phyloP scores from a whole-genome alignment of 768 basidiomycete genomes.

The Boletus sensibilis region DNA sequence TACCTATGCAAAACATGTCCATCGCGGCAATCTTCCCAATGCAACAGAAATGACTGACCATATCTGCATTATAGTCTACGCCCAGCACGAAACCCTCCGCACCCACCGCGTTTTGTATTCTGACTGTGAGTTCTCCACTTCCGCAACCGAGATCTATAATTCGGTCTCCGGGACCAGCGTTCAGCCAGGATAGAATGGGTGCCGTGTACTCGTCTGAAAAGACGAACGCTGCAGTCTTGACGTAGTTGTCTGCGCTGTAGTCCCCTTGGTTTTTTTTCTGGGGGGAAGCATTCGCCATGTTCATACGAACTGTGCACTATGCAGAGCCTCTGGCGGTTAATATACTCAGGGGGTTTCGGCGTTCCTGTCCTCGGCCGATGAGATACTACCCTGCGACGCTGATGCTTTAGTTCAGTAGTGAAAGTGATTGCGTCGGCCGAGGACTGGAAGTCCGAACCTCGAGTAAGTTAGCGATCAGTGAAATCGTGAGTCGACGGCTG shows the following conservation, averaged over 20 bases:
- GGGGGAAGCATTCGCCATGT: slow-evolving; percentile 10
- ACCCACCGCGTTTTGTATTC: slow-evolving; percentile 53
- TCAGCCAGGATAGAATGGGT: slow-evolving; percentile 58
- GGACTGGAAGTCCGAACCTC: slow-evolving; percentile 11
- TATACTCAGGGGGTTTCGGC: slow-evolving; percentile 18
- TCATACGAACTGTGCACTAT: background rate
- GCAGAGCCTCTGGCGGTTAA: background rate
- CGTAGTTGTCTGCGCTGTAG: slow-evolving; percentile 64
- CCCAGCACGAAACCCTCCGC: slow-evolving; percentile 60
- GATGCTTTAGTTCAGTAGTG: background rate
- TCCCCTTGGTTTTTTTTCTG: slow-evolving; percentile 23
- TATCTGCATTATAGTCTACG: slow-evolving; percentile 65
- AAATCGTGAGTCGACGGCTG: background rate
- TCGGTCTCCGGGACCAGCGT: slow-evolving; percentile 62
- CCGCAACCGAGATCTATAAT: slow-evolving; percentile 83
- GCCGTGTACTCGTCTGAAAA: slow-evolving; percentile 51
- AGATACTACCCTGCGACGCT: background rate
- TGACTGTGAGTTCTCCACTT: slow-evolving; percentile 70
- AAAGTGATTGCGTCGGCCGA: slow-evolving; percentile 19
- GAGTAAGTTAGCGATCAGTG: background rate
- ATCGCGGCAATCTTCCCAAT: background rate
- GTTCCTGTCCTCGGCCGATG: slow-evolving; percentile 22
- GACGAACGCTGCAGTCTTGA: slow-evolving; percentile 65
- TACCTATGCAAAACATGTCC: slow-evolving; percentile 41
- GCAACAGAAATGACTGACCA: slow-evolving; percentile 48